Evolutionary conservation across 495 filamentous ascomycete species (phyloP).

Genomic region (Podospora pseudoanserina): DNA sequence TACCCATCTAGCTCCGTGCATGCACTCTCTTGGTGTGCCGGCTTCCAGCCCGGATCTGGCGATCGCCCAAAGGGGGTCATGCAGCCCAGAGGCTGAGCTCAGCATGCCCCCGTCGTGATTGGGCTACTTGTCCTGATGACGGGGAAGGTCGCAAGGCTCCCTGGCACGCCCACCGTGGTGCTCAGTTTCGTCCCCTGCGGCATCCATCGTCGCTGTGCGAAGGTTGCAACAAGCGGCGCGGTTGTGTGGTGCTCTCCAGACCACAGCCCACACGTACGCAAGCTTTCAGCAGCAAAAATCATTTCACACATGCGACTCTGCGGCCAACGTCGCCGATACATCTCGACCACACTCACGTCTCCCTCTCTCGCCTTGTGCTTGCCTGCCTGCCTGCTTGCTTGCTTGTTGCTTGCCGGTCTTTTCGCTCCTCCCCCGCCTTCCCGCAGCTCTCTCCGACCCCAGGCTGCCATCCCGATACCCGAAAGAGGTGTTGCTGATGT

Average conservation of each 20-base stretch:
- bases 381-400: neutral
- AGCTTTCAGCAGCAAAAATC: slow-evolving; percentile 1
- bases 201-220: slow-evolving; percentile 18
- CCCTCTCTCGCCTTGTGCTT: neutral
- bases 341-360: slow-evolving; percentile 8
- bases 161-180: slow-evolving; percentile 3
- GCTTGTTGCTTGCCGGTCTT: neutral
- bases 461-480: slow-evolving; percentile 10
- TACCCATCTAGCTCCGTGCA: neutral
- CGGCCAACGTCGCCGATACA: slow-evolving; percentile 20
- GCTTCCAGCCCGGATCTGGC: slow-evolving; percentile 21
- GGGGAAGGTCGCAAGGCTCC: slow-evolving; percentile 10
- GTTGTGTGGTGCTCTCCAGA: slow-evolving; percentile 5
- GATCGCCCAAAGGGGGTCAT: slow-evolving; percentile 23
- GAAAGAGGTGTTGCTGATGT: slow-evolving; percentile 10
- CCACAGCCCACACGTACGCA: neutral
- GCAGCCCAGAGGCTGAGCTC: slow-evolving; percentile 20
- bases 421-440: neutral
- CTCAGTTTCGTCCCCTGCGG: slow-evolving; percentile 11
- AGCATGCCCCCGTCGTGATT: slow-evolving; percentile 14
- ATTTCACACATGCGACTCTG: slow-evolving; percentile 15
- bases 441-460: neutral
- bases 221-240: slow-evolving; percentile 22
- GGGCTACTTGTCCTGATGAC: slow-evolving; percentile 14
- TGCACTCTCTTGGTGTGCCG: slow-evolving; percentile 3